Conservation (phyloP, 306 rosid genomes). For the Malus orientalis region DNA sequence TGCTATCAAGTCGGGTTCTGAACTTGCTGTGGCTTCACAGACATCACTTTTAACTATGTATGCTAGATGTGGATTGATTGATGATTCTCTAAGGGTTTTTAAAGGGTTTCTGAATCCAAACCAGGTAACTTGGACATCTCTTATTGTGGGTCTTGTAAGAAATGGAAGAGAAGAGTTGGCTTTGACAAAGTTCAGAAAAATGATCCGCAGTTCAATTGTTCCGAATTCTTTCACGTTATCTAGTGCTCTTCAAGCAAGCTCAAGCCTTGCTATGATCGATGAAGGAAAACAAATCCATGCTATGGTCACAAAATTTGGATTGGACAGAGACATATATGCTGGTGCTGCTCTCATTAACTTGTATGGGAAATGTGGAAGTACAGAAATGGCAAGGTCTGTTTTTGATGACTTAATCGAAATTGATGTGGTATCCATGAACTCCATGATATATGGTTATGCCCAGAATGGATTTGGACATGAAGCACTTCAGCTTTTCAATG, state of each 20-base stretch:
- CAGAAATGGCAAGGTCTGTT: constrained; percentile 46
- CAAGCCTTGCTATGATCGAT: constrained; percentile 59
- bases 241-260: constrained; percentile 59
- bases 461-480: constrained; percentile 54
- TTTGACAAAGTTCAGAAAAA: constrained; percentile 41
- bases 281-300: constrained; percentile 54
- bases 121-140: constrained; percentile 70
- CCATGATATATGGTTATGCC: constrained; percentile 62
- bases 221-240: constrained; percentile 60
- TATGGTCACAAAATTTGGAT: constrained; percentile 36
- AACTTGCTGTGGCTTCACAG: constrained; percentile 49
- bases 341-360: constrained; percentile 54
- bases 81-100: constrained; percentile 53
- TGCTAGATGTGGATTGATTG: constrained; percentile 45
- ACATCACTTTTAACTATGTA: constrained; percentile 70
- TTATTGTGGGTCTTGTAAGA: constrained; percentile 52
- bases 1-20: constrained; percentile 48
- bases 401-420: constrained; percentile 8
- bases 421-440: constrained; percentile 48
- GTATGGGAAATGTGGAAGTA: constrained; percentile 67
- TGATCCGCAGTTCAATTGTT: constrained; percentile 36
- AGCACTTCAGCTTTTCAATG: constrained; percentile 43
- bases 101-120: constrained; percentile 39
- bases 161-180: constrained; percentile 60
- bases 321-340: constrained; percentile 38